These are phyloP conservation scores for Trichocomaceae sp. DNA, from an alignment of 2,329 filamentous ascomycete species.

Conservation along the genomic window DNA sequence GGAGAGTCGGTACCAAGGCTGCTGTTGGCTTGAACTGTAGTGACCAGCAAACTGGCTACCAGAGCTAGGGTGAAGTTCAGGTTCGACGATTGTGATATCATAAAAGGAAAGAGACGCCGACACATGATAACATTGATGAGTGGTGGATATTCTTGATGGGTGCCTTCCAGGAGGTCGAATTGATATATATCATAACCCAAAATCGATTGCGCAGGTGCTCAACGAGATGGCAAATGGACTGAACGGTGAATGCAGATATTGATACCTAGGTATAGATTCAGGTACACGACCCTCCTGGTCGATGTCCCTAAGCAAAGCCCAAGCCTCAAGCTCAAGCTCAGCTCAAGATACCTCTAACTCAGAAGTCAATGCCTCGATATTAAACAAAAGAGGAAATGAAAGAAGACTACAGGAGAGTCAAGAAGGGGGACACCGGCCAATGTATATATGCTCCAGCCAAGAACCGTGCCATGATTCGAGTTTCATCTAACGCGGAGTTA, in stretches of 20 bases:
- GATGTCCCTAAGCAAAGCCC: constrained; percentile 3
- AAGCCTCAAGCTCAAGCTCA: not conserved
- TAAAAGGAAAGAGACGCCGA: not conserved
- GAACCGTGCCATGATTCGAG: not conserved
- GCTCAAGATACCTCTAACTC: not conserved
- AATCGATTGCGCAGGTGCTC: not conserved
- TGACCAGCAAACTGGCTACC: constrained; percentile 4
- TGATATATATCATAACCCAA: not conserved
- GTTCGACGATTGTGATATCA: not conserved
- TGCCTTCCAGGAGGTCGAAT: not conserved
- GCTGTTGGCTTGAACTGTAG: constrained; percentile 5
- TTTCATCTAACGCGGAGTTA: constrained; percentile 13
- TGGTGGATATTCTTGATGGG: not conserved
- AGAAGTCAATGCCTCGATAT: not conserved
- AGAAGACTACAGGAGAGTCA: not conserved
- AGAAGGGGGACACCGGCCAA: not conserved
- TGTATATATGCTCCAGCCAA: constrained; percentile 8
- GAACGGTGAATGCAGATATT: not conserved
- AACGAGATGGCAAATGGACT: not conserved
- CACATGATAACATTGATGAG: constrained; percentile 2
- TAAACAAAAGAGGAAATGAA: not conserved
- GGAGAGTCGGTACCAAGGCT: constrained; percentile 11
- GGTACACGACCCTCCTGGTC: constrained; percentile 6
- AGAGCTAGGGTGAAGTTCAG: constrained; percentile 5
- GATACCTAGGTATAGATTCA: not conserved